Evolutionary conservation across 768 basidiomycete species (phyloP), one percentile per base, ranked within the genome.

Genomic region (Amanita phalloides): DNA sequence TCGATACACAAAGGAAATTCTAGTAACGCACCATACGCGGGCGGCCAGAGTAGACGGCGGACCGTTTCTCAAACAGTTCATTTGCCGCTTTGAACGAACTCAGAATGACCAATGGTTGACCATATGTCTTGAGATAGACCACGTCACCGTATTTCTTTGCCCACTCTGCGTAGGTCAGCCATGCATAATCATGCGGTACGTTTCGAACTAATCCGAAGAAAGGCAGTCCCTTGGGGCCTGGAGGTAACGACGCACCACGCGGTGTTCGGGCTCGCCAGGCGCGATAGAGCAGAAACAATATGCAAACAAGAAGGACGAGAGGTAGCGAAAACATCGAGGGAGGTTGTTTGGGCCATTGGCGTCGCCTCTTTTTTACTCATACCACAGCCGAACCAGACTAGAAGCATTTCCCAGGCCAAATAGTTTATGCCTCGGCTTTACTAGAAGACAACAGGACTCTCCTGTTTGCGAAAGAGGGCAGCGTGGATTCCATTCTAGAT

Each of bases 11-110:
- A 25, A 43, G 14, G 30, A 45, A 32, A 46, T 8, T 8, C 30
- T 14, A 14, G 11, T 13, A 5, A 53, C 54, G 25, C 23, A 64
- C 61, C 60, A 64, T 60, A 49, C 63, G 55, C 3, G 71, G 71
- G 3, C 75, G 62, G 53, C 74, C 74, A 3, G 75, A 72, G 55
- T 74, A 75, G 30, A 68, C 70, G 48, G 65, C 59, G 5, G 74
- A 74, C 5, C 72, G 67, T 32, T 67, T 68, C 28, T 76, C 72
- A 14, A 77, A 63, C 17, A 77, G 61, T n/a, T 76, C 73, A 20
- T 56, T 63, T 7, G 66, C 64, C 8, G 68, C 64, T 21, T 69
- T 62, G 45, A 64, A 56, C 1, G 72, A 71, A 54, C 69, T 75
- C 38, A 76, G 61, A 20, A 75, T 55, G 25, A 76, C 58, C 33